Conservation (phyloP, 2,329 filamentous ascomycete genomes). For the Cladobotryum protrusum region DNA sequence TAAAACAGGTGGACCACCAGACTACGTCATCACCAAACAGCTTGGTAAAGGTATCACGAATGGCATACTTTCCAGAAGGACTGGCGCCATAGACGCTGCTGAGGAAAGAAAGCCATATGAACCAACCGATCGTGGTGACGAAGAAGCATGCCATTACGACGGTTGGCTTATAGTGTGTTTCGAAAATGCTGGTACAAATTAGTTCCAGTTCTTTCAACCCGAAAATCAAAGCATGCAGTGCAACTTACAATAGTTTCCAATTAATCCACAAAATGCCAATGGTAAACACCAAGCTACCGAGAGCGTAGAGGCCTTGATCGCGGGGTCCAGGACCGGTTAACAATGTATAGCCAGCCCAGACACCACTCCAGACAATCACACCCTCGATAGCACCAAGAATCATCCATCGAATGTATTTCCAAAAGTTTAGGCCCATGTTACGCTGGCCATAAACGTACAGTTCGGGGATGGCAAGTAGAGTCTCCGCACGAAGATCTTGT, state of each 20-base stretch:
- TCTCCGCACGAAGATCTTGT: conserved; percentile 77
- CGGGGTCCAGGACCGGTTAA: conserved; percentile 40
- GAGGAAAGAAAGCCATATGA: conserved; percentile 68
- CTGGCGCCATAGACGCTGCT: conserved; percentile 50
- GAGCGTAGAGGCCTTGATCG: conserved; percentile 65
- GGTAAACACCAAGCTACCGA: conserved; percentile 68
- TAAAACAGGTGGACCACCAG: conserved; percentile 69
- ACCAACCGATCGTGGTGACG: conserved; percentile 61
- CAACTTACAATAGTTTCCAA: conserved; percentile 64
- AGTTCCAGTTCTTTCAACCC: neutral
- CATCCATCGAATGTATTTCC: conserved; percentile 72
- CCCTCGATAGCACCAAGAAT: conserved; percentile 67
- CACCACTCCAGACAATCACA: conserved; percentile 64
- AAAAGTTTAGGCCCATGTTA: conserved; percentile 65
- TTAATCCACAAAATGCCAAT: conserved; percentile 67
- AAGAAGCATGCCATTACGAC: conserved; percentile 55
- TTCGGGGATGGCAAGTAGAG: conserved; percentile 85
- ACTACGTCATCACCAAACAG: conserved; percentile 61
- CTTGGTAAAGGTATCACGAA: conserved; percentile 58
- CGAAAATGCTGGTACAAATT: conserved; percentile 49
- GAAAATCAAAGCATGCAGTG: too few relatives aligned
- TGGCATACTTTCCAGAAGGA: conserved; percentile 54
- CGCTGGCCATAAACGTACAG: conserved; percentile 79
- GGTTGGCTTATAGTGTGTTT: conserved; percentile 68
- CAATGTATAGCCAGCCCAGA: conserved; percentile 46